Base-by-base conservation (phyloP, 1,284 basidiomycete species). In the Singerocomus rubriflavus region DNA sequence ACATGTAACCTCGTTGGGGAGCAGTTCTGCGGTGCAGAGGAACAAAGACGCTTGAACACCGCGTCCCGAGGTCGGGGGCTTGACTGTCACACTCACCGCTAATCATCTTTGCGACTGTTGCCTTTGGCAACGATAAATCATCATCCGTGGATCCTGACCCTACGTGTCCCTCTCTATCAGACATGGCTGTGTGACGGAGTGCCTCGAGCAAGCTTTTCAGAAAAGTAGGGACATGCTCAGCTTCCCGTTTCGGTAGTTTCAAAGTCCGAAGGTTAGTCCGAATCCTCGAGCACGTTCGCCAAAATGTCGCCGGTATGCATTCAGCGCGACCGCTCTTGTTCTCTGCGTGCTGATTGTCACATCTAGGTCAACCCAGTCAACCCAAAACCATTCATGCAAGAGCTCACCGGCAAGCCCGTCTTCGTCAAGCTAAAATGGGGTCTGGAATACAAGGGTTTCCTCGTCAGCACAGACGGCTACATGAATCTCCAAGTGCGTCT, bases 351-450 rank as follows among this genome's bases (percentile, higher is more conserved):
- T 64, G 50, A 59, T 53, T 17, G 9, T 2, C 35, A 9, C 48
- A 26, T 48, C 12, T 60, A 91, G 90, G 88, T 91, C 65, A 83
- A 85, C 63, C 95, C 95, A 57, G 93, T 98, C 63, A 99, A 99
- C 74, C 96, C 97, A 16, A 98, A 98, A 75, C 97, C 97, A 8
- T 99, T 99, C 75, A 82, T 99, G 64, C 93, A 98, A 74, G 93
- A 97, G 71, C 85, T 98, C 63, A 98, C 96, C 26, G 97, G 97
- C 62, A 98, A 99, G 79, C 89, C 90, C 40, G 93, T 98, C 44
- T 89, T 86, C 64, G 95, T 99, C 52, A 83, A 86, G 55, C 82
- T 99, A 67, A 99, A 99, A 77, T 99, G 97, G 97, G 97, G 97
- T 56, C 80, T 98, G 56, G 95, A 98, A 71, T 99, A 99, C 81